Evolutionary conservation across 2,329 filamentous ascomycete genomes (phyloP).

Genomic region (Neofusicoccum laricinum): DNA sequence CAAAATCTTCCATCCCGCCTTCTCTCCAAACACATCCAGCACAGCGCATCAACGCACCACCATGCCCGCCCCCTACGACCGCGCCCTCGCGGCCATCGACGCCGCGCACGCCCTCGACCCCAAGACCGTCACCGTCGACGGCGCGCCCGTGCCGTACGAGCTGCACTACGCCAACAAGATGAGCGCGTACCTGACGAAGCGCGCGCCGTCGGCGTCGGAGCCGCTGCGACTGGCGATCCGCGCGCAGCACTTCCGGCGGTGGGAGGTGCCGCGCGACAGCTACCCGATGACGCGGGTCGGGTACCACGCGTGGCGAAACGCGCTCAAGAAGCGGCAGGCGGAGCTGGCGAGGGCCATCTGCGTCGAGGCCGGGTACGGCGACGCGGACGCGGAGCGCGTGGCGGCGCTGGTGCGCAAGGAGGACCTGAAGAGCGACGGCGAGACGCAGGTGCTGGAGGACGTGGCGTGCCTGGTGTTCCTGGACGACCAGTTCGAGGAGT

Average conservation of each 20-base stretch:
- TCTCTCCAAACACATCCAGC: neutral
- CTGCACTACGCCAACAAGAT: conserved; percentile 79
- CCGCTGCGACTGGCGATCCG: conserved; percentile 72
- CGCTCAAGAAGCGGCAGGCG: conserved; percentile 69
- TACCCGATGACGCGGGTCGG: conserved; percentile 74
- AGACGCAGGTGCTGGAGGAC: conserved; percentile 77
- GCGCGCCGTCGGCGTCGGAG: conserved; percentile 58
- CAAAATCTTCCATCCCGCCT: neutral
- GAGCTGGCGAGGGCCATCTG: conserved; percentile 58
- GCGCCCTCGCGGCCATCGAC: conserved; percentile 68
- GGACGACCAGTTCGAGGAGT: conserved; percentile 81
- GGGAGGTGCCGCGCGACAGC: conserved; percentile 72
- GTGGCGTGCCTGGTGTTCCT: conserved; percentile 84
- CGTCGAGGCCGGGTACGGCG: conserved; percentile 47
- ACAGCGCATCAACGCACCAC: neutral
- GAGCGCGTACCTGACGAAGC: conserved; percentile 66
- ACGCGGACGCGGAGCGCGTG: conserved; percentile 59
- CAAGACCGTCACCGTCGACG: conserved; percentile 46
- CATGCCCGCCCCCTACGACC: conserved; percentile 26
- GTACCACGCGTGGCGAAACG: conserved; percentile 77
- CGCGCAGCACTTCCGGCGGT: conserved; percentile 81
- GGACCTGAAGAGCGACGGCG: conserved; percentile 60
- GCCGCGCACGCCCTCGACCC: conserved; percentile 68
- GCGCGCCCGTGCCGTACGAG: conserved; percentile 63
- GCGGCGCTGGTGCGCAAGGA: conserved; percentile 77